Conservation (phyloP, 108 stramenopile species). For the Discostella stelligeroides region DNA sequence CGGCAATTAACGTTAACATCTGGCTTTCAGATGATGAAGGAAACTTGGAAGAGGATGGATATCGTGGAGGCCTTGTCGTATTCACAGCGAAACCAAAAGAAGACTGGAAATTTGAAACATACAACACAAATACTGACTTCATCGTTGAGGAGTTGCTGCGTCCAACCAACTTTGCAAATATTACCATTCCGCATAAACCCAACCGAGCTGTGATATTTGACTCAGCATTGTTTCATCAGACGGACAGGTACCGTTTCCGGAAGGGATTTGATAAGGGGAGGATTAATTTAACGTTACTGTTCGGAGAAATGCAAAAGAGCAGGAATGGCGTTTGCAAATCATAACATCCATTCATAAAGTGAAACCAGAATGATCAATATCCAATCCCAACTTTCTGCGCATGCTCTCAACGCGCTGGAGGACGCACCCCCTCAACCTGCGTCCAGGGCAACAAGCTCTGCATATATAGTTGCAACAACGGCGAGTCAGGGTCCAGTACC, state of each 20-base stretch:
- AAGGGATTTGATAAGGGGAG: slow-evolving; percentile 75
- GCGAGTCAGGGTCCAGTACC: slow-evolving; percentile 79
- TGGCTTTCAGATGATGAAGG: slow-evolving; percentile 82
- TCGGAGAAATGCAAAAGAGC: slow-evolving; percentile 61
- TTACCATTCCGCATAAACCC: slow-evolving; percentile 69
- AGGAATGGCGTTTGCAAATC: not conserved
- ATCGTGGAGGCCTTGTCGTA: slow-evolving; percentile 68
- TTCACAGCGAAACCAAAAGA: slow-evolving; percentile 74
- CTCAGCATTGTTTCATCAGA: slow-evolving; percentile 81
- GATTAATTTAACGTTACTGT: slow-evolving; percentile 81
- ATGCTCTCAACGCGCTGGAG: slow-evolving; percentile 26
- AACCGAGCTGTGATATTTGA: slow-evolving; percentile 88
- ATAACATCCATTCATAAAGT: not conserved
- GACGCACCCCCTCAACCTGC: slow-evolving; percentile 79
- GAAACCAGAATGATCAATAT: not conserved
- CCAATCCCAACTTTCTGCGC: too few species aligned
- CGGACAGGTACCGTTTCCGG: slow-evolving; percentile 64
- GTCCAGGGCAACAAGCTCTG: slow-evolving; percentile 79
- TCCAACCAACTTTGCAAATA: slow-evolving; percentile 68
- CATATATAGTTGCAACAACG: slow-evolving; percentile 76
- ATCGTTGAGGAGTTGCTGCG: slow-evolving; percentile 54
- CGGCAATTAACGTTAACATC: slow-evolving; percentile 81
- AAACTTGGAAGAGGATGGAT: slow-evolving; percentile 61
- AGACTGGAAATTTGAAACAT: slow-evolving; percentile 64
- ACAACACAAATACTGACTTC: slow-evolving; percentile 62